These are phyloP conservation scores for Flaveria bidentis DNA, from an alignment of 129 eudicot species.

Conservation along the genomic window DNA sequence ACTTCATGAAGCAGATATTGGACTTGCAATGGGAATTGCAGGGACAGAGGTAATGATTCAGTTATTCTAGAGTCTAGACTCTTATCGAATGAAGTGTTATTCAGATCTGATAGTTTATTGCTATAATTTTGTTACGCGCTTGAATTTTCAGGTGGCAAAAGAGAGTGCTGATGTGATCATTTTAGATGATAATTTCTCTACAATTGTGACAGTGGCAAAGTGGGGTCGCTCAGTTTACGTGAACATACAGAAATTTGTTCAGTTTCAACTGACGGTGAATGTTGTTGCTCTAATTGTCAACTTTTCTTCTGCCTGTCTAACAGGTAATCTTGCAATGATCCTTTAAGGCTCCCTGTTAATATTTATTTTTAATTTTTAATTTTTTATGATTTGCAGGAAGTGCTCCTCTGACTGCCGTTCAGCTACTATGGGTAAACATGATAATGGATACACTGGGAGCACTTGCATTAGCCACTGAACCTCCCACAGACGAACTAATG, in stretches of 20 bases:
- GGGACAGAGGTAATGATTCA: constrained; percentile 75
- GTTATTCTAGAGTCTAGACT: not conserved
- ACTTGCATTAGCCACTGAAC: constrained; percentile 95
- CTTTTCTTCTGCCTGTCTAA: constrained; percentile 91
- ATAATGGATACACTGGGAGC: constrained; percentile 98
- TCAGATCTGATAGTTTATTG: constrained; percentile 1
- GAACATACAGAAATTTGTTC: constrained; percentile 96
- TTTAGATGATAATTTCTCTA: constrained; percentile 88
- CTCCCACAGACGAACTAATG: constrained; percentile 92
- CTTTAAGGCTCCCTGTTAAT: not conserved
- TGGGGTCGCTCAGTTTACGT: constrained; percentile 98
- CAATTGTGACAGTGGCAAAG: constrained; percentile 87
- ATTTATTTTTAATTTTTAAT: not conserved
- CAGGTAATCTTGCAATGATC: constrained; percentile 53
- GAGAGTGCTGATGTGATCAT: constrained; percentile 98
- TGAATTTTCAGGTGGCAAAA: constrained; percentile 72
- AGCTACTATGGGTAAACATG: constrained; percentile 98
- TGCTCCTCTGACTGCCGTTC: constrained; percentile 95
- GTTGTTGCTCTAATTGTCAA: constrained; percentile 88
- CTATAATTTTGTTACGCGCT: not conserved
- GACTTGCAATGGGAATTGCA: constrained; percentile 98
- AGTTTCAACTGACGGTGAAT: constrained; percentile 92
- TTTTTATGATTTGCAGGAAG: constrained; percentile 48
- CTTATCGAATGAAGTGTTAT: not conserved
- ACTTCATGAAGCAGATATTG: constrained; percentile 98